These are phyloP conservation scores for Ilyonectria robusta DNA, from an alignment of 2,329 filamentous ascomycete species.

Conservation along the genomic window DNA sequence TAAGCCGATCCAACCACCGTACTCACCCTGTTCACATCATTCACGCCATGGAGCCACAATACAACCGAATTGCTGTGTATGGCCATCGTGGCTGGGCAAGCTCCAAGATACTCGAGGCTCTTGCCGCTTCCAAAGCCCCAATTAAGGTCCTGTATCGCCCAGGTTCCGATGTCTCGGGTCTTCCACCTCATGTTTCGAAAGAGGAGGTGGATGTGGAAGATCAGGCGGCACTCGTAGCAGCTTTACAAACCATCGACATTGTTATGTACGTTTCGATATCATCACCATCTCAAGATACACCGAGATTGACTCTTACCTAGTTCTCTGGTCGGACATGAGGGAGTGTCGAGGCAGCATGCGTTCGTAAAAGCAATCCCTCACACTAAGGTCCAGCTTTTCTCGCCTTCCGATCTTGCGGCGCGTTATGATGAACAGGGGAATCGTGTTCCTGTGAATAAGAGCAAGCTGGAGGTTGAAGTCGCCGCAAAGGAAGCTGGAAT, in stretches of 20 bases:
- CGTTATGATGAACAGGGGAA: slow-evolving; percentile 10
- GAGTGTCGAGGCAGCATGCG: slow-evolving; percentile 8
- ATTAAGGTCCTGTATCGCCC: slow-evolving; percentile 19
- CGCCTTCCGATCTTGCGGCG: slow-evolving; percentile 15
- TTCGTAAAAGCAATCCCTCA: slow-evolving; percentile 11
- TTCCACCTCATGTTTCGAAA: background rate
- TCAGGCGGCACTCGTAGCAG: background rate
- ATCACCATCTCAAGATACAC: background rate
- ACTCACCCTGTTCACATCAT: too few species aligned
- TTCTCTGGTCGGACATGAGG: slow-evolving; percentile 16
- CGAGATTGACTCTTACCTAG: background rate
- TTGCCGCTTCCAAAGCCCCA: background rate
- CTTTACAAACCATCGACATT: slow-evolving; percentile 18
- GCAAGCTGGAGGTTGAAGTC: slow-evolving; percentile 6
- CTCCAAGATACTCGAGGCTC: slow-evolving; percentile 12
- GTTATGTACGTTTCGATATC: slow-evolving; percentile 12
- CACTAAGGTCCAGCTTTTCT: slow-evolving; percentile 7
- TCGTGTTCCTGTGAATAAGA: slow-evolving; percentile 7
- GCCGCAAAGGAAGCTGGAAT: slow-evolving; percentile 19
- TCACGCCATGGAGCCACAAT: background rate
- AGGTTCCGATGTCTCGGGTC: slow-evolving; percentile 5
- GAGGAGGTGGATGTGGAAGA: slow-evolving; percentile 19
- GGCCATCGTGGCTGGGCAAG: slow-evolving; percentile 24
- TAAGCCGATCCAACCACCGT: too few species aligned
- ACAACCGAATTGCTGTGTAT: slow-evolving; percentile 20